Base-by-base conservation (phyloP, 768 basidiomycete species). In the Clavulina sp. region DNA sequence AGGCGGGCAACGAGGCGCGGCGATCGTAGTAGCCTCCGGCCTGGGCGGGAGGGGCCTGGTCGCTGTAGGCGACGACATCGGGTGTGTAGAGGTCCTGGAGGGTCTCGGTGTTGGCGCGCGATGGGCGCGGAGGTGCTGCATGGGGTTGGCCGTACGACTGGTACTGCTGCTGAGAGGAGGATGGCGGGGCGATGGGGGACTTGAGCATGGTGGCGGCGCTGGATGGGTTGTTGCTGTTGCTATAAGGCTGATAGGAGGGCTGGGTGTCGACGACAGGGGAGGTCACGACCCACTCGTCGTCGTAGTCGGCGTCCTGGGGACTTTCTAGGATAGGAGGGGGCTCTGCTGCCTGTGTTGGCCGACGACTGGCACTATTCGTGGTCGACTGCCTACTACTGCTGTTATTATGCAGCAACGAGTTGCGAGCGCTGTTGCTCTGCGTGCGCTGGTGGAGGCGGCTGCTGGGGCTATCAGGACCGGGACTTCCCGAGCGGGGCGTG, bases 91-190 rank as follows among this genome's bases (percentile, higher is more conserved):
- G 67, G 66, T 89, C 85, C 65, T 73, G 78, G 47, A 88, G 71
- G 51, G 72, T 86, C 31, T 80, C 81, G 3, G 86, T 89, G 64
- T 89, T 89, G 54, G 81, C 81, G 52, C 86, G 75, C 43, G 84
- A 85, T 0, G 86, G 86, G 41, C 86, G 75, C 1, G 81, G 78
- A 5, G 85, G 85, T 1, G 84, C 77, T 0, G 76, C n/a, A n/a
- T n/a, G n/a, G n/a, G n/a, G n/a, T n/a, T n/a, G n/a, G n/a, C n/a
- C n/a, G n/a, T n/a, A n/a, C n/a, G n/a, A n/a, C n/a, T n/a, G n/a
- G n/a, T n/a, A n/a, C n/a, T n/a, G n/a, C n/a, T n/a, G n/a, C n/a
- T n/a, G n/a, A n/a, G n/a, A n/a, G n/a, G n/a, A n/a, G n/a, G n/a
- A n/a, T n/a, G n/a, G n/a, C 13, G 26, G 16, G 9, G 16, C 26